Evolutionary conservation across 2,329 filamentous ascomycete genomes (phyloP).

Genomic region (Talaromyces verruculosus): DNA sequence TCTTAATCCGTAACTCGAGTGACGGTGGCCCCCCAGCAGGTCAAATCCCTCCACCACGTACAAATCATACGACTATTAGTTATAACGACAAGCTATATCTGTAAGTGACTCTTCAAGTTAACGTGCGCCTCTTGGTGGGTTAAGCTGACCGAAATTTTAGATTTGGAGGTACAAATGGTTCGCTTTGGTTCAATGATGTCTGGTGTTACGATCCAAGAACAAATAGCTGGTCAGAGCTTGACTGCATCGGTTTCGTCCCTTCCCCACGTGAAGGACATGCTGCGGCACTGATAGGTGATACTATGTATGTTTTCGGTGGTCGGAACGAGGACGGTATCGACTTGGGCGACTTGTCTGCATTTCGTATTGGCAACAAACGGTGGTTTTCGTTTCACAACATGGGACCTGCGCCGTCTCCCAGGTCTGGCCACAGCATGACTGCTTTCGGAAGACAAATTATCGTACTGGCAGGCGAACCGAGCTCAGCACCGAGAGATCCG

Average conservation of each 20-base stretch:
- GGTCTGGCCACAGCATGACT: constrained; percentile 98
- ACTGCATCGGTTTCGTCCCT: constrained; percentile 97
- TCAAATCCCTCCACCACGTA: constrained; percentile 79
- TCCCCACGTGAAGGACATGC: constrained; percentile 92
- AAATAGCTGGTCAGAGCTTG: constrained; percentile 83
- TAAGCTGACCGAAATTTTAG: constrained; percentile 44
- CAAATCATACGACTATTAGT: constrained; percentile 89
- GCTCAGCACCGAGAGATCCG: constrained; percentile 75
- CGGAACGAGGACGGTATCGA: constrained; percentile 91
- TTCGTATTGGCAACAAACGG: constrained; percentile 74
- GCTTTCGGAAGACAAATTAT: constrained; percentile 89
- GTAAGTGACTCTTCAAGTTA: constrained; percentile 53
- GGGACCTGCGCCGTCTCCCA: constrained; percentile 89
- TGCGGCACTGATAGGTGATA: constrained; percentile 88
- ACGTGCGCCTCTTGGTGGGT: neutral
- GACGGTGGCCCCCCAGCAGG: constrained; percentile 57
- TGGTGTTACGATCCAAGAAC: constrained; percentile 87
- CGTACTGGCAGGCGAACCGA: constrained; percentile 90
- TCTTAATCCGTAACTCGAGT: constrained; percentile 75
- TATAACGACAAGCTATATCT: constrained; percentile 92
- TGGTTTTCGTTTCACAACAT: constrained; percentile 99
- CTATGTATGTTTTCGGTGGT: constrained; percentile 99
- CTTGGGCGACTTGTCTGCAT: constrained; percentile 87
- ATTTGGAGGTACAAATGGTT: constrained; percentile 96
- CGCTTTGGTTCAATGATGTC: constrained; percentile 98